Evolutionary conservation across 2,329 filamentous ascomycete species (phyloP).

Genomic region (Aspergillus sp.): DNA sequence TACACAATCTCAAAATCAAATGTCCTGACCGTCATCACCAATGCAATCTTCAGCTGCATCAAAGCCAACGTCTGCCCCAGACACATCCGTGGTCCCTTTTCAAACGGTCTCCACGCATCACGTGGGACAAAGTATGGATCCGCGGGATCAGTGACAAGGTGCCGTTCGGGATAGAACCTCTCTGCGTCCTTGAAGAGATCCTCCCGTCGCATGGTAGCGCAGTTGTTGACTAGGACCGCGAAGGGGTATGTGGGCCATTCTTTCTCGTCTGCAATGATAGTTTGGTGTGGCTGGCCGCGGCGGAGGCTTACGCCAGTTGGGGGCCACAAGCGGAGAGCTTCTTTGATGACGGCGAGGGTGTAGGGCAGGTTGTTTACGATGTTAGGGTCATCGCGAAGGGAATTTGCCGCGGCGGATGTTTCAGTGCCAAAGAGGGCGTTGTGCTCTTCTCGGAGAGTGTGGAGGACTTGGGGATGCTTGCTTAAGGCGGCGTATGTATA

Average conservation of each 20-base stretch:
- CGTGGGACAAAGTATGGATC: constrained; percentile 23
- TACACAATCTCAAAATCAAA: constrained; percentile 4
- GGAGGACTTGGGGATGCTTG: constrained; percentile 31
- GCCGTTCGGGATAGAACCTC: constrained; percentile 37
- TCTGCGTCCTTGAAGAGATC: constrained; percentile 17
- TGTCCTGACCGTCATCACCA: constrained; percentile 21
- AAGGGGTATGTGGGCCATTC: constrained; percentile 14
- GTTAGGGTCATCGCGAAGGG: constrained; percentile 42
- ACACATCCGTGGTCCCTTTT: constrained; percentile 48
- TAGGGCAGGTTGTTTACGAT: constrained; percentile 53
- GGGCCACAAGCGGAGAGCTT: constrained; percentile 54
- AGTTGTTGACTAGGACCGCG: constrained; percentile 16
- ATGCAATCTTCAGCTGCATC: constrained; percentile 35
- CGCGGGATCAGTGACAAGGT: constrained; percentile 26
- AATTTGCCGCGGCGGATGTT: constrained; percentile 30
- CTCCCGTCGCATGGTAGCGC: constrained; percentile 13
- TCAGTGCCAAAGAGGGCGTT: constrained; percentile 50
- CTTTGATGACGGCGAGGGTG: constrained; percentile 54
- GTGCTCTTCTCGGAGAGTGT: constrained; percentile 48
- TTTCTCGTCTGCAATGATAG: constrained; percentile 9
- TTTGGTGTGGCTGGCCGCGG: constrained; percentile 9
- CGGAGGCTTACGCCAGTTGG: constrained; percentile 27
- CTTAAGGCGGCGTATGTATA: constrained; percentile 39
- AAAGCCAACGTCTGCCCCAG: constrained; percentile 50
- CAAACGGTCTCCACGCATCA: constrained; percentile 49